Evolutionary conservation across 2,329 filamentous ascomycete genomes (phyloP).

Genomic region (Trichoderma pleuroti): DNA sequence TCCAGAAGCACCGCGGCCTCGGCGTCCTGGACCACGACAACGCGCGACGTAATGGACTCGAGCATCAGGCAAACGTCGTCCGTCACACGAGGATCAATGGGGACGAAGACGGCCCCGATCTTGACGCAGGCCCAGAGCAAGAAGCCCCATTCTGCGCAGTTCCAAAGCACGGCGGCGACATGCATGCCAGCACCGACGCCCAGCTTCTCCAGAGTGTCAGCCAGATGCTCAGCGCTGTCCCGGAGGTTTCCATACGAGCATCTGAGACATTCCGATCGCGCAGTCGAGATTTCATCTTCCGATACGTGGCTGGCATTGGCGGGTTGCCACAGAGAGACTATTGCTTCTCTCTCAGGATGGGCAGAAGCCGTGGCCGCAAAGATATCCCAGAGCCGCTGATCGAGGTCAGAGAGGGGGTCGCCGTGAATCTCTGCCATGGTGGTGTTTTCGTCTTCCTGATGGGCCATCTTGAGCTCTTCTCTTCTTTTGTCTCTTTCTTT

Average conservation of each 20-base stretch:
- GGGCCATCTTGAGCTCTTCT: not conserved
- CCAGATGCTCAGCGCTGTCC: constrained; percentile 27
- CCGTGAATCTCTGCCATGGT: constrained; percentile 31
- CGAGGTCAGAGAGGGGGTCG: constrained; percentile 26
- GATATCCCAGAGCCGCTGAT: constrained; percentile 35
- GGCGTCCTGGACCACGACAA: constrained; percentile 34
- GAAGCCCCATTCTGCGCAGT: constrained; percentile 39
- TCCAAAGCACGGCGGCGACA: constrained; percentile 33
- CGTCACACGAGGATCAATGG: constrained; percentile 31
- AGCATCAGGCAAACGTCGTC: constrained; percentile 28
- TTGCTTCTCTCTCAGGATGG: constrained; percentile 33
- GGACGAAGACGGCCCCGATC: constrained; percentile 34
- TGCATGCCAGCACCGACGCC: constrained; percentile 30
- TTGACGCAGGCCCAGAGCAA: constrained; percentile 37
- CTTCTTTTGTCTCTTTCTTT: not conserved
- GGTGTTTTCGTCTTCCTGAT: not conserved
- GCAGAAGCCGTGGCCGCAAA: constrained; percentile 27
- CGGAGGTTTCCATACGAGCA: constrained; percentile 32
- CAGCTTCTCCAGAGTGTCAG: constrained; percentile 23
- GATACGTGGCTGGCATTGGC: constrained; percentile 7
- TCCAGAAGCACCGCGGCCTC: constrained; percentile 23
- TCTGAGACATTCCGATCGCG: constrained; percentile 23
- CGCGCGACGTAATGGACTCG: constrained; percentile 25
- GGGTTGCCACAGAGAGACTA: constrained; percentile 37
- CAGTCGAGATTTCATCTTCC: not conserved